Evolutionary conservation across 1,284 basidiomycete species (phyloP).

Genomic region (Boletus sp.): DNA sequence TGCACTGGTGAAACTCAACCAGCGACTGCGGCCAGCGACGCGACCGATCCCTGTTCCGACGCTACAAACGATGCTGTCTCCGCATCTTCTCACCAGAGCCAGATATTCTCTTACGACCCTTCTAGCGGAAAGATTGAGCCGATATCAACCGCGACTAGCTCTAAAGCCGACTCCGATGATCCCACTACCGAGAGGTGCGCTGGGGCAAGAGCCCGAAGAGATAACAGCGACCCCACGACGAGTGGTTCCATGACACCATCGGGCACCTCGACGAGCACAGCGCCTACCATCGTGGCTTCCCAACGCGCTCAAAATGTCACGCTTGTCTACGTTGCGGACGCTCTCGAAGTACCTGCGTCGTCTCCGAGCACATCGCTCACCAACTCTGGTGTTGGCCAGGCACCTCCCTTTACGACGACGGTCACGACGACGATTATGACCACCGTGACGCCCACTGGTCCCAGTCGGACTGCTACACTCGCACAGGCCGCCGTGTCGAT

Average conservation of each 20-base stretch:
- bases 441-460: conserved; percentile 11
- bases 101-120: conserved; percentile 60
- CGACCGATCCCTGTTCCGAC: conserved; percentile 16
- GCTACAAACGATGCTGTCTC: conserved; percentile 10
- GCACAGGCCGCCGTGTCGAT: conserved; percentile 20
- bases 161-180: conserved; percentile 21
- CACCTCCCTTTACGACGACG: conserved; percentile 27
- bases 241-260: conserved; percentile 12
- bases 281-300: conserved; percentile 17
- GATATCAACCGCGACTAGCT: conserved; percentile 47
- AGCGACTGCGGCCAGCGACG: not conserved
- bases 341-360: conserved; percentile 37
- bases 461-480: conserved; percentile 10
- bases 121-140: conserved; percentile 54
- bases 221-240: conserved; percentile 11
- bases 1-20: conserved; percentile 46
- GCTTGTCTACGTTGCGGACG: conserved; percentile 48
- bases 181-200: not conserved
- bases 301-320: conserved; percentile 46
- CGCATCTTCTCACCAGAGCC: conserved; percentile 48
- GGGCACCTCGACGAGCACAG: conserved; percentile 21
- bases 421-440: conserved; percentile 32
- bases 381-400: conserved; percentile 15
- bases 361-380: conserved; percentile 8
- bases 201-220: conserved; percentile 18